Conservation (phyloP, 2,329 filamentous ascomycete genomes). For the Rhynchosporium secalis region DNA sequence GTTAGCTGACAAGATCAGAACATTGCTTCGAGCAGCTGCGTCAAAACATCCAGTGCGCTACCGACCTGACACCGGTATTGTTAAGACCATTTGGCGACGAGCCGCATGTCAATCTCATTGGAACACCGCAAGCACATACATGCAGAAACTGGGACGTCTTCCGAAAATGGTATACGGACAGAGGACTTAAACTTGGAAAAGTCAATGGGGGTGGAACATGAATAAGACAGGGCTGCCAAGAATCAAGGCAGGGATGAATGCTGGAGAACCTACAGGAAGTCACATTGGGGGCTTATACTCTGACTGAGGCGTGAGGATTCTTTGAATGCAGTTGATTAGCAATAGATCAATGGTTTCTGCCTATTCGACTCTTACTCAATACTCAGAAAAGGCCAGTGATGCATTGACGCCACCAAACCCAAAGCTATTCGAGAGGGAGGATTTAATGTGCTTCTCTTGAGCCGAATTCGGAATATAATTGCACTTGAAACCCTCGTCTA, state of each 20-base stretch:
- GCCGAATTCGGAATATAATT: slow-evolving; percentile 78
- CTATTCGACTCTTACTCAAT: slow-evolving; percentile 14
- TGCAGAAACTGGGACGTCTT: slow-evolving; percentile 26
- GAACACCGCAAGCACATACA: slow-evolving; percentile 26
- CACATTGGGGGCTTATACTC: not conserved
- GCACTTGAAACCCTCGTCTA: slow-evolving; percentile 69
- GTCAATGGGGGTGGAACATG: slow-evolving; percentile 15
- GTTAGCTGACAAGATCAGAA: slow-evolving; percentile 7
- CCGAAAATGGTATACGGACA: slow-evolving; percentile 26
- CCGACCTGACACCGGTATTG: slow-evolving; percentile 25
- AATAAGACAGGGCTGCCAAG: not conserved
- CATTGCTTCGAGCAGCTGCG: slow-evolving; percentile 30
- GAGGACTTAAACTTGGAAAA: slow-evolving; percentile 19
- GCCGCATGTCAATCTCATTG: slow-evolving; percentile 19
- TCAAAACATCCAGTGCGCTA: slow-evolving; percentile 27
- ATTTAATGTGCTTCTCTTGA: slow-evolving; percentile 68
- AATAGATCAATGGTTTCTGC: not conserved
- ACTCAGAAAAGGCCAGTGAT: slow-evolving; percentile 68
- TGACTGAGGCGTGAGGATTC: not conserved
- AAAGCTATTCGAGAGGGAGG: slow-evolving; percentile 91
- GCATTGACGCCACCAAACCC: slow-evolving; percentile 98
- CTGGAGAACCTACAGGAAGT: no score
- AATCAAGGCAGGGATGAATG: not conserved
- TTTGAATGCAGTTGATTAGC: not conserved
- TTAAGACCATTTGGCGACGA: slow-evolving; percentile 21